Evolutionary conservation across 768 basidiomycete genomes (phyloP), one percentile per base, ranked within the genome.

Genomic region (Amanita subjunquillea): DNA sequence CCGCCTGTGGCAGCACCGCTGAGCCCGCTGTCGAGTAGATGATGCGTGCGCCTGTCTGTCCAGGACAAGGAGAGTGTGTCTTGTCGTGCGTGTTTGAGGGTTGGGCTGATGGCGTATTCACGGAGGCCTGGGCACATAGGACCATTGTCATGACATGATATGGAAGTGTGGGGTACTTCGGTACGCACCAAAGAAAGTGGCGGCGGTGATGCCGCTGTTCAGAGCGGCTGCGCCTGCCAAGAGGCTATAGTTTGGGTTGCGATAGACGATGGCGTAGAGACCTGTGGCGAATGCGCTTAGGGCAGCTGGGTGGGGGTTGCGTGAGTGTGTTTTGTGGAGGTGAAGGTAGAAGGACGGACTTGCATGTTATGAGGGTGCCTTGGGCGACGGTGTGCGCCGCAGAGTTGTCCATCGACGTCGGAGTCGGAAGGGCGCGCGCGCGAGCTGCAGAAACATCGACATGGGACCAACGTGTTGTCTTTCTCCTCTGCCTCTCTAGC

Each of bases 181-280:
- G 32, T 29, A 70, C 84, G 50, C 54, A 91, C 91, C 76, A 66
- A 93, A 92, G 68, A 93, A 93, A 0, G 82, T 77, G 7, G 79
- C 72, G 5, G 86, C 82, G 8, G 79, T 83, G 15, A 91, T 68
- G 22, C 80, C 82, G 43, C 82, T 80, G 61, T 92, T 92, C 20
- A 87, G 56, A 15, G 80, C 83, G 53, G 90, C 78, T 36, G 80
- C 76, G 9, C 76, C 60, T 29, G 82, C 76, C 17, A 83, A 64
- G 7, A 75, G 60, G 4, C 70, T 71, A 38, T 68, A 69, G 9
- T 68, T 74, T 39, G 75, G 73, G 53, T 74, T 73, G 10, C 77
- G 68, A 57, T 68, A 73, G 27, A 78, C 56, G 36, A 82, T 68
- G 8, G 68, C 69, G 55, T 72, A 69, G 6, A 74, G 51, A 20